Base-by-base conservation (phyloP, 2,329 filamentous ascomycete genomes). In the Neofusicoccum laricinum region DNA sequence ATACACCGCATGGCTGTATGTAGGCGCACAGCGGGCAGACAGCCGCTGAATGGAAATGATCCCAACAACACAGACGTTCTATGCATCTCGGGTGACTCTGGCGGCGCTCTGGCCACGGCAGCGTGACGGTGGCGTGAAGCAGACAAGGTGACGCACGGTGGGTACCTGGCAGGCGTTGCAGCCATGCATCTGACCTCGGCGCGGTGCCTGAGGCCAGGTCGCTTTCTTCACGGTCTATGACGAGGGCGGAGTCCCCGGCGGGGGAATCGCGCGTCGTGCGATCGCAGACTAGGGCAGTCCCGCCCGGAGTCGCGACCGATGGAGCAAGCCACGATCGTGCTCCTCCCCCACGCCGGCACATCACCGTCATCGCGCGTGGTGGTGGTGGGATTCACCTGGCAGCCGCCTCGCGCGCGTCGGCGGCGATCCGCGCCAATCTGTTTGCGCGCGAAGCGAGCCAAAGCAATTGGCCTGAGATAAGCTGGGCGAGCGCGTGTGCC, bases 1-100 rank as follows among this genome's bases (percentile, higher is more conserved):
- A 63, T 53, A 63, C 61, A 63, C 48, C 49, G 21, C 40, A 41
- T 34, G 30, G 61, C 41, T 63, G 61, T 63, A 63, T 63, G 61
- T 63, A 63, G 61, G 61, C 61, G 61, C 48, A 53, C 46, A 51
- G 46, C 34, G 45, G 45, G 15, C 59, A 32, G 25, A 34, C 21
- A 19, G 46, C 46, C 59, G 25, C 45, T 50, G 36, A 53, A 53
- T 53, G 36, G 25, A 53, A 62, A 63, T 43, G 21, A 63, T 53
- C 14, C 32, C n/a, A 45, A 53, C 38, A 50, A 14, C 19, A 12
- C 19, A 41, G 25, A 45, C 25, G 10, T 11, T 34, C 43, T 30
- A 25, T 25, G 32, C 45, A 34, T 21, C 48, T 46, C 49, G 46
- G 61, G 30, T 53, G 36, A 63, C 61, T 50, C 21, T 51, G 46